Evolutionary conservation across 768 basidiomycete species (phyloP), one percentile per base, ranked within the genome.

Genomic region (Gautieria morchelliformis): DNA sequence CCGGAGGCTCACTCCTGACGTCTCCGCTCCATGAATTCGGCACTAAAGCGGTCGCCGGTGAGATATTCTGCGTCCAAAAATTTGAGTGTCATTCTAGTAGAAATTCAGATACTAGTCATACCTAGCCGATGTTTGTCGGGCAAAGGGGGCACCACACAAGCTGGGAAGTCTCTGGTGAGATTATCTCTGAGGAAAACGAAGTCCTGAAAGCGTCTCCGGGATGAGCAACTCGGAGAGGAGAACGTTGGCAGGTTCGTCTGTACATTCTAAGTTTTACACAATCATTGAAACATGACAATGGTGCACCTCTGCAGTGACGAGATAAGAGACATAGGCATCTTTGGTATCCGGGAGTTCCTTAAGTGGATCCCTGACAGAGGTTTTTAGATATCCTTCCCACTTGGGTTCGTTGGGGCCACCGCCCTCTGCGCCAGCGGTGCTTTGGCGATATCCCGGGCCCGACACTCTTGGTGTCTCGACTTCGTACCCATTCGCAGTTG

Each of bases 331-430:
- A 72, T 92, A 97, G 60, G 90, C 87, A 67, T 99, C 95, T 74
- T 96, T 97, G 33, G 93, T 95, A 64, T 96, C 95, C 59, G 94
- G 87, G 27, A 97, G 79, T 70, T 97, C 94, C 69, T 95, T 97
- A 61, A 93, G 83, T 30, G 95, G 94, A 68, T 98, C 94, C 65
- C 85, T 84, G 62, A 98, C 93, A 47, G 76, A 74, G 24, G 87
- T 88, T 52, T 86, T 78, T 60, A 93, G 82, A 70, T 85, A 85
- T 10, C 90, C 91, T 69, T 92, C 91, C 90, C 90, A 93, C 71
- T 90, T 92, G 52, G 90, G 89, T 66, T 90, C 85, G 61, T 84
- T 80, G 15, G 90, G 87, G 2, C 75, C 74, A 61, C 76, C 72
- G 17, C 49, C 59, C 63, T 87, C 87, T 5, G 78, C 77, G 5